Evolutionary conservation across 176 grass and related monocot genomes (phyloP).

Genomic region (Zea luxurians): DNA sequence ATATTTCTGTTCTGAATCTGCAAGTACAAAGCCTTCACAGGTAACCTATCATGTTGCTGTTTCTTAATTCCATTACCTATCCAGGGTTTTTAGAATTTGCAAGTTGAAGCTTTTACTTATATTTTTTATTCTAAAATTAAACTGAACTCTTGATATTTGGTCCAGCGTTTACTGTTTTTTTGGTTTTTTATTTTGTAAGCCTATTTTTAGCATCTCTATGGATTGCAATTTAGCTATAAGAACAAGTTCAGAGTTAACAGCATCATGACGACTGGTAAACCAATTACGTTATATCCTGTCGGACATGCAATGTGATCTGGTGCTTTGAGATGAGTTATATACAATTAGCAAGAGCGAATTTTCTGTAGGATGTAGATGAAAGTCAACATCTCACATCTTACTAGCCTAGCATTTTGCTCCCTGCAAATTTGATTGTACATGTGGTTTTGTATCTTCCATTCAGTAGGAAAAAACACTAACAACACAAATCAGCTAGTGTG

Average conservation of each 20-base stretch:
- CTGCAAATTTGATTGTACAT: not conserved
- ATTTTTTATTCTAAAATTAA: not conserved
- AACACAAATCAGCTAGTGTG: not conserved
- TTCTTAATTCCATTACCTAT: slow-evolving; percentile 30
- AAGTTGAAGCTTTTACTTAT: slow-evolving; percentile 17
- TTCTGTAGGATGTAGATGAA: slow-evolving; percentile 11
- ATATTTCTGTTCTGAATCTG: slow-evolving; percentile 71
- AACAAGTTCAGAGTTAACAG: not conserved
- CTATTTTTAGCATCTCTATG: not conserved
- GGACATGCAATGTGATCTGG: slow-evolving; percentile 5
- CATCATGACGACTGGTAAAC: not conserved
- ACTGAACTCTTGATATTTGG: slow-evolving; percentile 19
- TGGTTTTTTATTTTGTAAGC: slow-evolving; percentile 19
- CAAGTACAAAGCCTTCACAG: slow-evolving; percentile 61
- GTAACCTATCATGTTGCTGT: slow-evolving; percentile 37
- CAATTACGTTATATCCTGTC: not conserved
- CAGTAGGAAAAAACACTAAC: not conserved
- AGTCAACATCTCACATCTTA: not conserved
- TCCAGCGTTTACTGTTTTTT: not conserved
- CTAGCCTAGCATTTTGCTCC: not conserved
- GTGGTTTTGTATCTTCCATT: not conserved
- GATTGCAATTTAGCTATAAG: not conserved
- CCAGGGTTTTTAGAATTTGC: not conserved
- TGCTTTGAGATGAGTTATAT: slow-evolving; percentile 1
- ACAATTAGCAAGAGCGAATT: not conserved